These are phyloP conservation scores for Syzygium syzygioides DNA, from an alignment of 441 rosid species.

Conservation along the genomic window DNA sequence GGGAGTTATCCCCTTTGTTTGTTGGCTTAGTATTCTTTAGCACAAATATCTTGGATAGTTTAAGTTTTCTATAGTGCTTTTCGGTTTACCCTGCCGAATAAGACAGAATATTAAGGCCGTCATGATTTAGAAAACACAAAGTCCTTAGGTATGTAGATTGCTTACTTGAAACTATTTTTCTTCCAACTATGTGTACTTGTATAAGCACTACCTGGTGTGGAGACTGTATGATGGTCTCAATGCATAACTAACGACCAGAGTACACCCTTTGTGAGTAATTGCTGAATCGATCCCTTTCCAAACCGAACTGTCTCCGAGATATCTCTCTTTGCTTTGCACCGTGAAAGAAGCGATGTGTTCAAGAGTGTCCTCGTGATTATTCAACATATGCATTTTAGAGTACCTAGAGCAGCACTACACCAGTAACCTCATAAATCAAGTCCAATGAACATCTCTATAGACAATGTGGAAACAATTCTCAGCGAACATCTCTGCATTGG, in stretches of 20 bases:
- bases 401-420: neutral
- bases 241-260: neutral
- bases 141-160: neutral
- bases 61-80: neutral
- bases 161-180: neutral
- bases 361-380: neutral
- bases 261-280: neutral
- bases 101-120: neutral
- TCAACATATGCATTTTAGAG: neutral
- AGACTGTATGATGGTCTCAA: neutral
- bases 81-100: neutral
- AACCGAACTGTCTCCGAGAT: neutral
- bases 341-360: neutral
- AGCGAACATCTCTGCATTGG: neutral
- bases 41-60: neutral
- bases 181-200: neutral
- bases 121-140: neutral
- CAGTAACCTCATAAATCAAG: neutral
- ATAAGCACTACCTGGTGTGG: neutral
- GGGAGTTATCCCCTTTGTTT: neutral
- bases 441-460: neutral
- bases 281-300: neutral
- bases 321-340: neutral
- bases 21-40: neutral
- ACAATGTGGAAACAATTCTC: neutral